Conservation (phyloP, 1,139 yeast genomes). For the Entelexis paramagnoliae region DNA sequence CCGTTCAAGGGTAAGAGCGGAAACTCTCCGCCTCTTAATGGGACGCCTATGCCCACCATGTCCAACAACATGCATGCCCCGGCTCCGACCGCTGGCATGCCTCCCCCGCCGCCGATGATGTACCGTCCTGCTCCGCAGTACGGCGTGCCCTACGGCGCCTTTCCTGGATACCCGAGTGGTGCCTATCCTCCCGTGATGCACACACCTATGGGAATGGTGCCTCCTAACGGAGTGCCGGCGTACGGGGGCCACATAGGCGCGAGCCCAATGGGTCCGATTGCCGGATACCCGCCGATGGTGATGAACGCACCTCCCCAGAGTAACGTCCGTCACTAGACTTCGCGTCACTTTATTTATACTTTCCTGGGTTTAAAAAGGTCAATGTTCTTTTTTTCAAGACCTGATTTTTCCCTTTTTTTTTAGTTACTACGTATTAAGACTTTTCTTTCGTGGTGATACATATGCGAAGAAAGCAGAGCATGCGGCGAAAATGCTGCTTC, state of each 20-base stretch:
- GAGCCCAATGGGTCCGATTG: not conserved
- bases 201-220: conserved; percentile 4
- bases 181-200: conserved; percentile 5
- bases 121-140: conserved; percentile 4
- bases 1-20: conserved; percentile 15
- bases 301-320: conserved; percentile 3
- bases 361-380: not conserved
- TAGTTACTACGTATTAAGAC: not conserved
- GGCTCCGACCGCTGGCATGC: not conserved
- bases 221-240: conserved; percentile 1
- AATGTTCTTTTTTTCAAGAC: conserved; percentile 5
- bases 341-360: not conserved
- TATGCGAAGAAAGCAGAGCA: too few species aligned
- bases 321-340: not conserved
- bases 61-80: not conserved
- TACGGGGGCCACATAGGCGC: conserved; percentile 1
- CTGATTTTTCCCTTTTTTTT: conserved; percentile 6
- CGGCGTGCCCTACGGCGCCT: conserved; percentile 2
- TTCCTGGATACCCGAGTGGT: conserved; percentile 5
- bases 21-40: conserved; percentile 10
- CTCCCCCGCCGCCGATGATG: conserved; percentile 3
- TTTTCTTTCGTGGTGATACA: too few species aligned
- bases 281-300: conserved; percentile 1
- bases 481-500: too few species aligned
- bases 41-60: not conserved